Conservation (phyloP, 2,329 filamentous ascomycete species). For the Coniochaeta sp. region DNA sequence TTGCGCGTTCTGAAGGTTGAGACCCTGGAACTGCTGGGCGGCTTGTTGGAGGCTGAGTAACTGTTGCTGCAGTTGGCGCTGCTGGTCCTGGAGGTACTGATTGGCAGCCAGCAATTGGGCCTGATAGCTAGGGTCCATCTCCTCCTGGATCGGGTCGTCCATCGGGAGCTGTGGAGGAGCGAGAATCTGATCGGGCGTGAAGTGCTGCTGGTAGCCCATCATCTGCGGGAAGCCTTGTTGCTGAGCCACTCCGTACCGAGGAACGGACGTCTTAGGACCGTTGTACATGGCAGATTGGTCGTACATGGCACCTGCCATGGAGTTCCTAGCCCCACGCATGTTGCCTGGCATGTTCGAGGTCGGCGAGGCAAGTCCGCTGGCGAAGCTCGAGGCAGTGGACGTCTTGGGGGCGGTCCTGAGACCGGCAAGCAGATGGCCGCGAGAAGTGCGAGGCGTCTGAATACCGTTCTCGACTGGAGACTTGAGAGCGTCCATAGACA, state of each 20-base stretch:
- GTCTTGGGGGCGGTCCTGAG: slow-evolving; percentile 92
- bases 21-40: slow-evolving; percentile 72
- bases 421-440: slow-evolving; percentile 88
- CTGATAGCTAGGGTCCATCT: slow-evolving; percentile 81
- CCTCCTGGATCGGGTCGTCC: slow-evolving; percentile 59
- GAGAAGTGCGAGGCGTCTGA: slow-evolving; percentile 85
- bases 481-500: slow-evolving; percentile 70
- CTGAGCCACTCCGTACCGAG: slow-evolving; percentile 33
- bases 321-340: slow-evolving; percentile 32
- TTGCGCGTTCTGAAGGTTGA: slow-evolving; percentile 60
- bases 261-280: slow-evolving; percentile 52
- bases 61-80: slow-evolving; percentile 92
- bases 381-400: slow-evolving; percentile 62
- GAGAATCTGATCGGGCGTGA: slow-evolving; percentile 83
- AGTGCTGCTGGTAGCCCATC: slow-evolving; percentile 30
- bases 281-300: slow-evolving; percentile 33
- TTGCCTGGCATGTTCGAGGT: slow-evolving; percentile 28
- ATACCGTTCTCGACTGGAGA: slow-evolving; percentile 62
- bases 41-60: slow-evolving; percentile 76
- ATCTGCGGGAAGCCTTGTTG: slow-evolving; percentile 16
- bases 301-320: slow-evolving; percentile 30
- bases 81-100: slow-evolving; percentile 85
- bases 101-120: slow-evolving; percentile 88
- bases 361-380: slow-evolving; percentile 48
- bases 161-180: slow-evolving; percentile 77